Percentiles rank a stretch among this genome's conserved stretches.
Conservation (phyloP, 441 rosid genomes). For the Populus hybrid region DNA sequence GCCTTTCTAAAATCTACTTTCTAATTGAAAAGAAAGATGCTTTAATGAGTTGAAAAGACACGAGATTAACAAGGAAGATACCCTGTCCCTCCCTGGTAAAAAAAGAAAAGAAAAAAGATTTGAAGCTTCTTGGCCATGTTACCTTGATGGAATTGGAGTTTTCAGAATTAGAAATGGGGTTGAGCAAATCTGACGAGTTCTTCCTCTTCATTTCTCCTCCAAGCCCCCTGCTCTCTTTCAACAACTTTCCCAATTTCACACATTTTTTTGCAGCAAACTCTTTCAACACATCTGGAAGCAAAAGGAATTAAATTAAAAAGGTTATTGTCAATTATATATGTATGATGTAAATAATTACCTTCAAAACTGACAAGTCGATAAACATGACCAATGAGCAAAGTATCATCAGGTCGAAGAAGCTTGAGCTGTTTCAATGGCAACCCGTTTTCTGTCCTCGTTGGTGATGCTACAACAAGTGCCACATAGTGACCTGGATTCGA, state of each 20-base stretch:
- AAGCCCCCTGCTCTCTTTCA: constrained; percentile 49
- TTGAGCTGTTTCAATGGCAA: constrained; percentile 68
- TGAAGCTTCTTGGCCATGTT: neutral
- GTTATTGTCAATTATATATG: too few relatives aligned
- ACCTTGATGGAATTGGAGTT: constrained; percentile 28
- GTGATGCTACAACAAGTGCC: constrained; percentile 62
- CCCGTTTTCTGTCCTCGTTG: constrained; percentile 44
- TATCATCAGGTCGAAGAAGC: constrained; percentile 79
- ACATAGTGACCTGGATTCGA: constrained; percentile 85
- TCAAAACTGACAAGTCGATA: constrained; percentile 82
- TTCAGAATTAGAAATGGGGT: constrained; percentile 23
- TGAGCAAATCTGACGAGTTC: constrained; percentile 25
- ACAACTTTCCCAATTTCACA: constrained; percentile 64
- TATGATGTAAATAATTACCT: constrained; percentile 31
- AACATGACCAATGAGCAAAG: constrained; percentile 65
- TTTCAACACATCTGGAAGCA: constrained; percentile 58
- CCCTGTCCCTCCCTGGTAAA: neutral
- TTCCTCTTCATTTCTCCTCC: constrained; percentile 36
- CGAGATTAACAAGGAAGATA: neutral
- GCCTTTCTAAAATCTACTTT: neutral
- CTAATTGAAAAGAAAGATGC: neutral
- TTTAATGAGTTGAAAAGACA: constrained; percentile 13
- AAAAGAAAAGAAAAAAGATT: too few relatives aligned
- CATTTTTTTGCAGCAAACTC: constrained; percentile 76
- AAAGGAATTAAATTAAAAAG: neutral